phyloP scores from a whole-genome alignment of 176 grass and related monocot genomes.

The Pharus latifolius region DNA sequence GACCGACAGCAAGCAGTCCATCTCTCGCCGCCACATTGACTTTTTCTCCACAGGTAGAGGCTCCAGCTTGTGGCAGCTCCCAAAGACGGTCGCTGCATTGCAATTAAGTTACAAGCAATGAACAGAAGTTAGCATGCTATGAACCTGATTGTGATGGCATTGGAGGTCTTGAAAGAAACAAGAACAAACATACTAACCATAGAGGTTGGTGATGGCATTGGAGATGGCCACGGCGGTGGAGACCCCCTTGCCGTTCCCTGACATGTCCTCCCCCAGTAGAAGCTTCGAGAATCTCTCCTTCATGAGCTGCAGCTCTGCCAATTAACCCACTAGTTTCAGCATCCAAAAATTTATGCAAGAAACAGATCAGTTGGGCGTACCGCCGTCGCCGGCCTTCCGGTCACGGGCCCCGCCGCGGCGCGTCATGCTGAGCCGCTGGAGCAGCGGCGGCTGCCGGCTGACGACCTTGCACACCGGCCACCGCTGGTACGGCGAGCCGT shows the following conservation, averaged over 20 bases:
- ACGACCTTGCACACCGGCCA: slow-evolving; percentile 43
- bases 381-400: slow-evolving; percentile 31
- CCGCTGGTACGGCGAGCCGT: slow-evolving; percentile 32
- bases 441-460: slow-evolving; percentile 13
- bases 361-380: slow-evolving; percentile 6
- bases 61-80: slow-evolving; percentile 69
- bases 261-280: slow-evolving; percentile 92
- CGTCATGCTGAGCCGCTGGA: slow-evolving; percentile 42
- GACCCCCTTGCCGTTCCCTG: slow-evolving; percentile 77
- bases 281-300: slow-evolving; percentile 94
- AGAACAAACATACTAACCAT: slow-evolving; percentile 20
- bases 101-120: slow-evolving; percentile 9
- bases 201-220: slow-evolving; percentile 96
- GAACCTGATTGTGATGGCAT: background rate
- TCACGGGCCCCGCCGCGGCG: slow-evolving; percentile 16
- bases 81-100: slow-evolving; percentile 72
- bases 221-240: slow-evolving; percentile 71
- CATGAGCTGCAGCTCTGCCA: slow-evolving; percentile 54
- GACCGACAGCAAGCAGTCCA: slow-evolving; percentile 77
- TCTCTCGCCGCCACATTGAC: slow-evolving; percentile 82
- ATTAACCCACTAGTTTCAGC: background rate
- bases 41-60: slow-evolving; percentile 56
- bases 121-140: background rate
- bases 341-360: background rate
- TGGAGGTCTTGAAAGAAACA: background rate